Evolutionary conservation across 2,329 filamentous ascomycete species (phyloP).

Genomic region (Stenocarpella maydis): DNA sequence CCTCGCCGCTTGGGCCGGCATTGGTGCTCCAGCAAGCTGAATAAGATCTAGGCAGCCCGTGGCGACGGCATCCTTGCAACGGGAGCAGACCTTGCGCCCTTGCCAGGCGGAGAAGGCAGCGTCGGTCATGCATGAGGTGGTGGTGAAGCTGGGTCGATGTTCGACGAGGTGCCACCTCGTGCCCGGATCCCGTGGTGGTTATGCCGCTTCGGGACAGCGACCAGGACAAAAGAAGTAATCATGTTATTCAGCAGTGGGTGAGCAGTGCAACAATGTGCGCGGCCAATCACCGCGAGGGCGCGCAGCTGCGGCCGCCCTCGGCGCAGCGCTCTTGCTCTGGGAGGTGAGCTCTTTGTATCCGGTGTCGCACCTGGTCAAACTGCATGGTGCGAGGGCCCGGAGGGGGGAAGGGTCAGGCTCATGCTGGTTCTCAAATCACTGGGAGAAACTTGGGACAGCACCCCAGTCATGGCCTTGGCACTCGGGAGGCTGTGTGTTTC

Average conservation of each 20-base stretch:
- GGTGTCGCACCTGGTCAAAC: background rate
- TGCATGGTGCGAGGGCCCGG: background rate
- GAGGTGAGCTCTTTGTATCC: background rate
- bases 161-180: slow-evolving; percentile 23
- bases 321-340: background rate
- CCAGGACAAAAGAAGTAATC: slow-evolving; percentile 29
- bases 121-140: slow-evolving; percentile 11
- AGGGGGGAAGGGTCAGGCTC: background rate
- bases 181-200: slow-evolving; percentile 8
- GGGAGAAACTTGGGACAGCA: background rate
- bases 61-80: slow-evolving; percentile 28
- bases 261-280: slow-evolving; percentile 21
- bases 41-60: slow-evolving; percentile 23
- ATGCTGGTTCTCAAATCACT: background rate
- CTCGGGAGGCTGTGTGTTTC: background rate
- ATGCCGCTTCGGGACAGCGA: slow-evolving; percentile 25
- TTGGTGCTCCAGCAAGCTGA: slow-evolving; percentile 23
- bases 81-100: background rate
- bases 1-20: background rate
- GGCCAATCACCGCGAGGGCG: slow-evolving; percentile 20
- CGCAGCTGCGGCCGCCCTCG: slow-evolving; percentile 19
- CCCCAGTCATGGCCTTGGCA: background rate
- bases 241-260: slow-evolving; percentile 30
- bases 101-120: slow-evolving; percentile 4
- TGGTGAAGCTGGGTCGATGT: slow-evolving; percentile 22